These are phyloP conservation scores for Iodosphaeria phyllophila DNA, from an alignment of 2,329 filamentous ascomycete species.

Conservation along the genomic window DNA sequence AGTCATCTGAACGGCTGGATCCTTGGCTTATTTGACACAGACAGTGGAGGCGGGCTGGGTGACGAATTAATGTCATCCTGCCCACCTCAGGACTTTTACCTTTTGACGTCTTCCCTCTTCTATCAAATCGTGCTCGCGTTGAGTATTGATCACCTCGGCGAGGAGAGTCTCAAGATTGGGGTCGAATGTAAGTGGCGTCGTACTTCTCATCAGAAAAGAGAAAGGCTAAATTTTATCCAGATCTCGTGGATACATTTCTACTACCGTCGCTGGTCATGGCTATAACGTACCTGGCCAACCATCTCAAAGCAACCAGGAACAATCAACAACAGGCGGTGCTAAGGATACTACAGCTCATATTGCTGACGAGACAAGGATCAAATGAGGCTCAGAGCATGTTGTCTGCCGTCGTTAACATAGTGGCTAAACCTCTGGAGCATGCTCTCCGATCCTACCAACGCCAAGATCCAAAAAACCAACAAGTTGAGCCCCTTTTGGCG, in stretches of 20 bases:
- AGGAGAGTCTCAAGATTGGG: constrained; percentile 55
- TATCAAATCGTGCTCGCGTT: constrained; percentile 56
- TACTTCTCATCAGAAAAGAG: constrained; percentile 5
- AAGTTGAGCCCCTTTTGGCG: constrained; percentile 51
- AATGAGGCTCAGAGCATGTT: constrained; percentile 56
- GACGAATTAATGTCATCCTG: constrained; percentile 72
- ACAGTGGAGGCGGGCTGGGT: constrained; percentile 52
- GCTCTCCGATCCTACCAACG: constrained; percentile 48
- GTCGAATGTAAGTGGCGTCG: constrained; percentile 44
- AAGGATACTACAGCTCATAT: constrained; percentile 52
- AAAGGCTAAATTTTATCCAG: constrained; percentile 17
- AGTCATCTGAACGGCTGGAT: constrained; percentile 58
- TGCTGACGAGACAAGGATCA: constrained; percentile 52
- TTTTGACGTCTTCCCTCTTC: constrained; percentile 60
- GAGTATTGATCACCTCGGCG: constrained; percentile 41
- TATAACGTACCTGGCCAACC: constrained; percentile 50
- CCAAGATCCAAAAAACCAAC: constrained; percentile 45
- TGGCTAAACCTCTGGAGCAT: constrained; percentile 49
- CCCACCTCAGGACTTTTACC: constrained; percentile 66
- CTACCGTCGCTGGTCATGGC: constrained; percentile 62
- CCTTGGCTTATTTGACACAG: constrained; percentile 56
- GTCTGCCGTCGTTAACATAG: constrained; percentile 49
- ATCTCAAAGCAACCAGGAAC: constrained; percentile 45
- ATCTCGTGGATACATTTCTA: constrained; percentile 62
- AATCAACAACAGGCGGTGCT: constrained; percentile 50